These are phyloP conservation scores for Solanum hybrid DNA, from an alignment of 305 asterid species.

Conservation along the genomic window DNA sequence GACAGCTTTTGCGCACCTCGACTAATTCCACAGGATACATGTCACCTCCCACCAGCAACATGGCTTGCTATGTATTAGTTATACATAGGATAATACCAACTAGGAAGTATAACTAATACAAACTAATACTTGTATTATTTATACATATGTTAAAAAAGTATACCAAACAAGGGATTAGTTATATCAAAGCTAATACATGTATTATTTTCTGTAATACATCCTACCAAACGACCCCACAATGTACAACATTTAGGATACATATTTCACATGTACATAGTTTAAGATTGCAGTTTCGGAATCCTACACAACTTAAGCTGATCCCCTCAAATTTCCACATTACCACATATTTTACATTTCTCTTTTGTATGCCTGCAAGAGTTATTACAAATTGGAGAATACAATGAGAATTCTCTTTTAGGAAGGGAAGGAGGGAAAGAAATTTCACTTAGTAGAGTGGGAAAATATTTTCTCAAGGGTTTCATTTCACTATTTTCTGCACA, in stretches of 20 bases:
- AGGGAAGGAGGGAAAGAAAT: neutral
- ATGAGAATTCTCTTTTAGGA: neutral
- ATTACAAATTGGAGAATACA: neutral
- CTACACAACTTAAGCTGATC: neutral
- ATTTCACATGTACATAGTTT: neutral
- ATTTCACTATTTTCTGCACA: neutral
- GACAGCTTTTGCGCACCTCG: neutral
- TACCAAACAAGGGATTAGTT: neutral
- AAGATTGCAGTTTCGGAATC: neutral
- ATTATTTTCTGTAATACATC: neutral
- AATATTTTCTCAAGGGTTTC: neutral
- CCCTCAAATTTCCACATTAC: neutral
- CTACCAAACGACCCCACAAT: neutral
- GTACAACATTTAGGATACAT: neutral
- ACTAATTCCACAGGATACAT: neutral
- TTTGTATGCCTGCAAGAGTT: neutral
- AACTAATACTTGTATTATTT: neutral
- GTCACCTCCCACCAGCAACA: neutral
- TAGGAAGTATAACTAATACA: neutral
- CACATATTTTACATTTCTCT: neutral
- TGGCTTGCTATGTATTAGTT: neutral
- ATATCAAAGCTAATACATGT: neutral
- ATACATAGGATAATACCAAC: neutral
- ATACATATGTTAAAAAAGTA: neutral
- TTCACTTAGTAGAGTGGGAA: neutral